A percentile compares a stretch with the other conserved stretches of the same genome.
Conservation (phyloP, 2,329 filamentous ascomycete genomes). For the Thelonectria discophora region DNA sequence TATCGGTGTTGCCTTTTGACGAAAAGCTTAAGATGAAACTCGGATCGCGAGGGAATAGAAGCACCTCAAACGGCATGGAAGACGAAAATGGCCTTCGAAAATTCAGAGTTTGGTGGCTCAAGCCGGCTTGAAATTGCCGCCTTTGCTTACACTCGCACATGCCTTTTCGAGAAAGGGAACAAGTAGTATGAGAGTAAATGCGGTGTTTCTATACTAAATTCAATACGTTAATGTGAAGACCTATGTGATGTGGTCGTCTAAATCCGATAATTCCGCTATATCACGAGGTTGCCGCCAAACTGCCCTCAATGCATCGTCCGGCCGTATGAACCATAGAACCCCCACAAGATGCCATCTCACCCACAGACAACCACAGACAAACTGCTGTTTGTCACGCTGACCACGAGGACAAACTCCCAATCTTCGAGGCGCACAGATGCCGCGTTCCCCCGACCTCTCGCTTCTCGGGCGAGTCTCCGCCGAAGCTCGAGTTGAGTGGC, state of each 20-base stretch:
- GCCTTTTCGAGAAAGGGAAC: neutral
- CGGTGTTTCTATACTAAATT: neutral
- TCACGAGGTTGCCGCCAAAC: neutral
- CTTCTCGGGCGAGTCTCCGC: neutral
- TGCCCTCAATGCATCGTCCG: too few species aligned
- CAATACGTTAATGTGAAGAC: neutral
- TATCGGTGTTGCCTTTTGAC: neutral
- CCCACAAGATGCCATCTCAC: neutral
- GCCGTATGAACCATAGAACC: too few species aligned
- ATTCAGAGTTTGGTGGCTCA: too few species aligned
- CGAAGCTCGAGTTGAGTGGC: too few species aligned
- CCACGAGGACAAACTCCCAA: neutral
- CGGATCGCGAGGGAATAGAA: too few species aligned
- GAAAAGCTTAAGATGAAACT: neutral
- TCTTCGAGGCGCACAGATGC: neutral
- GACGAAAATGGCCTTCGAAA: too few species aligned
- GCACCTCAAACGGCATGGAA: too few species aligned
- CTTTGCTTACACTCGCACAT: neutral
- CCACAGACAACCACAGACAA: neutral
- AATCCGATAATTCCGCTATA: neutral
- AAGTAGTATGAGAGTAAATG: neutral
- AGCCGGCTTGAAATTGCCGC: too few species aligned
- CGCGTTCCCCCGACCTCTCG: neutral
- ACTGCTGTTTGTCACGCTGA: neutral
- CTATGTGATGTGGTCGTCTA: too few species aligned